Conservation (phyloP, 192 early-diverging fungal genomes). For the Allomyces macrogynus region DNA sequence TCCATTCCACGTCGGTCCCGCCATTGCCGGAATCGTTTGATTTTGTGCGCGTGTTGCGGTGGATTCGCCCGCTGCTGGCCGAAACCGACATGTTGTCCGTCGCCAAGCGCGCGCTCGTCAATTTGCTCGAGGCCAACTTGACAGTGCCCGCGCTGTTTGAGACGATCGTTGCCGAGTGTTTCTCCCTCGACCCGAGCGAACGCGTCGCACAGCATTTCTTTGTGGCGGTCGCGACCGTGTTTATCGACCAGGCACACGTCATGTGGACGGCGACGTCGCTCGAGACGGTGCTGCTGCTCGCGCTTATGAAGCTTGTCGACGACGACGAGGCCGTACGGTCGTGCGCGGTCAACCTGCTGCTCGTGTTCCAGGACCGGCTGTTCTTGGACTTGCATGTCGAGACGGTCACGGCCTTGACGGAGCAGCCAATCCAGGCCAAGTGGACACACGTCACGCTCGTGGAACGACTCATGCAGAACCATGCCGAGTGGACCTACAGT, state of each 20-base stretch:
- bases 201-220: not conserved
- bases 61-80: too few relatives aligned
- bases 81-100: too few relatives aligned
- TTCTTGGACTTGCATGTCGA: not conserved
- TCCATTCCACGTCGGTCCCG: too few relatives aligned
- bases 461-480: not conserved
- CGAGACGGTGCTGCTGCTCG: not conserved
- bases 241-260: not conserved
- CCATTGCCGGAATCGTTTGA: too few relatives aligned
- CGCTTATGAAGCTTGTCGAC: not conserved
- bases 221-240: not conserved
- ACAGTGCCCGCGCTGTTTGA: not conserved
- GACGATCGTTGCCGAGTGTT: not conserved
- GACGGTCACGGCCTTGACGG: not conserved
- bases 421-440: not conserved
- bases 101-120: not conserved
- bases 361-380: not conserved
- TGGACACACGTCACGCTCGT: not conserved
- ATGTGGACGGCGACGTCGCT: not conserved
- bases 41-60: too few relatives aligned
- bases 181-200: not conserved
- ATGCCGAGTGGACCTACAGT: not conserved
- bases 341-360: not conserved
- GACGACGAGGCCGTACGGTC: not conserved
- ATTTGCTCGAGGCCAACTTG: not conserved